phyloP scores from a whole-genome alignment of 805 yeast species.

The Yarrowia osloensis region DNA sequence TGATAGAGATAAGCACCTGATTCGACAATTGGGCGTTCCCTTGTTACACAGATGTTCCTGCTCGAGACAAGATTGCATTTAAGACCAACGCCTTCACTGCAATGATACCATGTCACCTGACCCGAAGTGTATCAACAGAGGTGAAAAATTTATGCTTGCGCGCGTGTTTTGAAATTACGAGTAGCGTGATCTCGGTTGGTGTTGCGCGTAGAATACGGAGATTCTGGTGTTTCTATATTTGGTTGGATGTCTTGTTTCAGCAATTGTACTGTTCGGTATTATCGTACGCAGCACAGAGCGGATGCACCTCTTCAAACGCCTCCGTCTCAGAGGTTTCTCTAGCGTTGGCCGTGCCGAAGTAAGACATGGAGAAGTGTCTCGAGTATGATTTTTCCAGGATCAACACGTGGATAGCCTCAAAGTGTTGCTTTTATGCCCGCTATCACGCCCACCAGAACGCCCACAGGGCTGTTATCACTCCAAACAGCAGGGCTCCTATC shows the following conservation, averaged over 20 bases:
- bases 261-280: neutral
- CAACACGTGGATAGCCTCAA: neutral
- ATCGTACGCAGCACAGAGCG: too few species aligned
- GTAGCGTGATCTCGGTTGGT: too few species aligned
- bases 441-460: constrained; percentile 24
- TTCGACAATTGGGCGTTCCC: neutral
- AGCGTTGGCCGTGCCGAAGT: neutral
- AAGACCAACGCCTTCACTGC: neutral
- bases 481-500: constrained; percentile 2
- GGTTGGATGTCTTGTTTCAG: neutral
- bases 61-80: neutral
- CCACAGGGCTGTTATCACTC: constrained; percentile 6
- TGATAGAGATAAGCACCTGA: neutral
- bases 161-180: neutral
- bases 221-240: neutral
- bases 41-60: neutral
- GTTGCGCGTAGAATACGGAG: too few species aligned
- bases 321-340: neutral
- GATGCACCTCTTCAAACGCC: neutral
- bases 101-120: constrained; percentile 1
- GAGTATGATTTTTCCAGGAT: neutral
- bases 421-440: neutral
- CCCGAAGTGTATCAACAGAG: neutral
- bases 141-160: neutral
- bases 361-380: neutral